Percentiles rank a stretch among this genome's conserved stretches.
Evolutionary conservation across 257 asterid species (phyloP).

Genomic region (Solanum piurae): DNA sequence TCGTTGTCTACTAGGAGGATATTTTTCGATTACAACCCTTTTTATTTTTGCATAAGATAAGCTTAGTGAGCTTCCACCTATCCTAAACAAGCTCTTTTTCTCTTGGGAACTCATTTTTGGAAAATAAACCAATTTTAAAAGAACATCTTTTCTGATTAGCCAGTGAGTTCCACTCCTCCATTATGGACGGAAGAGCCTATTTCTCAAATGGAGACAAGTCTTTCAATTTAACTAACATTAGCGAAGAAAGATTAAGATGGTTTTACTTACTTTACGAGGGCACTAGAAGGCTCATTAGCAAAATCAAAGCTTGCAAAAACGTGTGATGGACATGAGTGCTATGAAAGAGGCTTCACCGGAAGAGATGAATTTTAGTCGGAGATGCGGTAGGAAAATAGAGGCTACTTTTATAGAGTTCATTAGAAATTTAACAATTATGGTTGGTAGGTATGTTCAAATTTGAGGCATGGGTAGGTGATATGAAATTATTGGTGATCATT

Average conservation of each 20-base stretch:
- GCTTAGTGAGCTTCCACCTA: background rate
- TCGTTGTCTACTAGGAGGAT: background rate
- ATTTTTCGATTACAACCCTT: background rate
- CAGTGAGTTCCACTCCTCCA: background rate
- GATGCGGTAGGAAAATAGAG: background rate
- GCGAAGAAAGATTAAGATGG: background rate
- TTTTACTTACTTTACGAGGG: background rate
- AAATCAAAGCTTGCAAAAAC: background rate
- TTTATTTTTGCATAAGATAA: background rate
- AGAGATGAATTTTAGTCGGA: background rate
- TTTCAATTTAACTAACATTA: background rate
- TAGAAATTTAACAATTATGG: background rate
- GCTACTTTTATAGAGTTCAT: background rate
- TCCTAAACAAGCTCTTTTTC: background rate
- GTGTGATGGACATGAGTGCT: background rate
- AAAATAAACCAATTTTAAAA: background rate
- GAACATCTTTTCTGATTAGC: background rate
- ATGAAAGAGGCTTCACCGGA: background rate
- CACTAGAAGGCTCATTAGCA: background rate
- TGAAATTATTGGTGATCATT: background rate
- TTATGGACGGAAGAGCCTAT: background rate
- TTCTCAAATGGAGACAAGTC: background rate
- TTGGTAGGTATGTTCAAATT: background rate
- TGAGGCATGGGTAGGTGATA: background rate
- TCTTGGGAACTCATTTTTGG: background rate